Evolutionary conservation across 192 early-diverging fungal genomes (phyloP).

Genomic region (Pecoramyces ruminantium): DNA sequence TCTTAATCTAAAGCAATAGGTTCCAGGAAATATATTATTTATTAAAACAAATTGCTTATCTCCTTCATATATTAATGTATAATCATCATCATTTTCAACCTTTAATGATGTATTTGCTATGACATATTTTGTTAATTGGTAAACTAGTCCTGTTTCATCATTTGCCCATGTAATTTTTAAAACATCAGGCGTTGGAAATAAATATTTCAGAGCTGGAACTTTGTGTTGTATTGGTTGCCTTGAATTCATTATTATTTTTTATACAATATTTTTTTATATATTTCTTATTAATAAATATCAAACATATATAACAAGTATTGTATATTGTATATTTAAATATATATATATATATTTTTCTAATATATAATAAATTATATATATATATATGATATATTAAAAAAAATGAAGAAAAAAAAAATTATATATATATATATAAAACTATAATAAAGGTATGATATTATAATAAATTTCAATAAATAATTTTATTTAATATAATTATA

Average conservation of each 20-base stretch:
- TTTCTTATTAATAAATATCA: too few relatives aligned
- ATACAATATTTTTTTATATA: too few relatives aligned
- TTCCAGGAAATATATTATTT: not conserved
- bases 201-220: not conserved
- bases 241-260: not conserved
- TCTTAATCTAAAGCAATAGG: not conserved
- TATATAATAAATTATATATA: too few relatives aligned
- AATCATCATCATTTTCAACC: not conserved
- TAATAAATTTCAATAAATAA: too few relatives aligned
- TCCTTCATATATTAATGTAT: not conserved
- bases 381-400: too few relatives aligned
- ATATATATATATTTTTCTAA: too few relatives aligned
- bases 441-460: too few relatives aligned
- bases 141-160: not conserved
- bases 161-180: not conserved
- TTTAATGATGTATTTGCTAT: not conserved
- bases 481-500: too few relatives aligned
- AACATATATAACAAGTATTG: too few relatives aligned
- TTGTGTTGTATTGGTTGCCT: not conserved
- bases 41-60: not conserved
- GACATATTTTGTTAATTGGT: not conserved
- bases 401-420: too few relatives aligned
- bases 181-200: not conserved
- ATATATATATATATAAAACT: too few relatives aligned
- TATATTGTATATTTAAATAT: too few relatives aligned